A percentile compares a stretch with the other conserved stretches of the same genome.
Evolutionary conservation across 202 grass and related monocot species (phyloP).

Genomic region (Cymbopogon flexuosus): DNA sequence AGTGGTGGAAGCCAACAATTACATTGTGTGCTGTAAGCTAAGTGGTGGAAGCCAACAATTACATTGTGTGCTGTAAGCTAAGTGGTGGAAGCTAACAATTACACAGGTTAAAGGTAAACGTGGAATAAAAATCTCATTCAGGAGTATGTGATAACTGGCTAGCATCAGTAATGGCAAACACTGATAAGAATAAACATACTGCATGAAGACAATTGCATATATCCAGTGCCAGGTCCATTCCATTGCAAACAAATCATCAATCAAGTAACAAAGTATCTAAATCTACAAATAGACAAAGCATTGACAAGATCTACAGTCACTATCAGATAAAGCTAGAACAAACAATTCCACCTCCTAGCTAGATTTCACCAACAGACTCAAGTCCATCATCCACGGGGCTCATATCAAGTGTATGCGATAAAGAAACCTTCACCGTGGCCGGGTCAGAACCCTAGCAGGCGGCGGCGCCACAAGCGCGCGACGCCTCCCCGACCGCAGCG

Average conservation of each 20-base stretch:
- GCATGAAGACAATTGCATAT: background rate
- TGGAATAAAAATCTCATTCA: background rate
- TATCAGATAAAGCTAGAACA: background rate
- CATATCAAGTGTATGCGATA: constrained; percentile 57
- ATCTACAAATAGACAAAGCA: too few relatives aligned
- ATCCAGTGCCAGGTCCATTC: background rate
- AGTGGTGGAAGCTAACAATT: background rate
- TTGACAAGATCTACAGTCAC: background rate
- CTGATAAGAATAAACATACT: background rate
- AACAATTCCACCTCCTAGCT: too few relatives aligned
- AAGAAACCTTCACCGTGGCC: constrained; percentile 45
- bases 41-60: background rate
- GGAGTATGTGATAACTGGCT: background rate
- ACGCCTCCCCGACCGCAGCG: background rate
- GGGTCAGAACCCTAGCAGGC: background rate
- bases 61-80: too few relatives aligned
- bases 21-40: too few relatives aligned
- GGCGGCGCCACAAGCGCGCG: background rate
- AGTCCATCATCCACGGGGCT: constrained; percentile 7
- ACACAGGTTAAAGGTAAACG: background rate
- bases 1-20: background rate
- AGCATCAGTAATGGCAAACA: background rate
- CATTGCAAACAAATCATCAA: background rate
- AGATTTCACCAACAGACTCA: background rate
- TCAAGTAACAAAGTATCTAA: too few relatives aligned